phyloP scores from a whole-genome alignment of 495 filamentous ascomycete species.

The Hypoxylon subgilvum region DNA sequence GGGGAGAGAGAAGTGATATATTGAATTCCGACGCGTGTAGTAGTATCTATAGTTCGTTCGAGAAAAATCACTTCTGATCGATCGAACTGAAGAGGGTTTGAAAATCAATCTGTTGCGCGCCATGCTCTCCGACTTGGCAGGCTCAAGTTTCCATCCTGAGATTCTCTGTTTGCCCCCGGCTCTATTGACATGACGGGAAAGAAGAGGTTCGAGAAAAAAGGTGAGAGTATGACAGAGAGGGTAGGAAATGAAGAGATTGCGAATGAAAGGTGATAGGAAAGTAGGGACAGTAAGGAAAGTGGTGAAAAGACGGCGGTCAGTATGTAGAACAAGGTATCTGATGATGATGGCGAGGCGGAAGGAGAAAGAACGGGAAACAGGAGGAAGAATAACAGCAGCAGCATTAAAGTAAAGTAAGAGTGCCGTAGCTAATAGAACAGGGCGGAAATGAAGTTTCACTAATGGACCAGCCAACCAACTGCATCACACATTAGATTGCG shows the following conservation, averaged over 20 bases:
- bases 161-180: slow-evolving; percentile 24
- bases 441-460: slow-evolving; percentile 49
- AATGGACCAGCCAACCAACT: slow-evolving; percentile 61
- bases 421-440: slow-evolving; percentile 60
- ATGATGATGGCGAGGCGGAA: slow-evolving; percentile 21
- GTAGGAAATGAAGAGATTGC: slow-evolving; percentile 29
- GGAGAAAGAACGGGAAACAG: slow-evolving; percentile 20
- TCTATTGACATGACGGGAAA: slow-evolving; percentile 36
- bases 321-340: slow-evolving; percentile 54
- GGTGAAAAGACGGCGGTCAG: slow-evolving; percentile 30
- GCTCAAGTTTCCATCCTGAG: slow-evolving; percentile 34
- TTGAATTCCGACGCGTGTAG: slow-evolving; percentile 33
- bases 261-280: slow-evolving; percentile 5
- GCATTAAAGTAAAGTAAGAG: slow-evolving; percentile 53
- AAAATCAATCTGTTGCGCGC: slow-evolving; percentile 41
- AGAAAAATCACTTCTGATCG: slow-evolving; percentile 29
- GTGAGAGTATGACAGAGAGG: slow-evolving; percentile 6
- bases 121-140: slow-evolving; percentile 29
- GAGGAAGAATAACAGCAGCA: slow-evolving; percentile 35
- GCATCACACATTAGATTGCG: slow-evolving; percentile 61
- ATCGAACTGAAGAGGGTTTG: slow-evolving; percentile 20
- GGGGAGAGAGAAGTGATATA: slow-evolving; percentile 37
- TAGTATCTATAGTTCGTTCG: slow-evolving; percentile 41
- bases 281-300: slow-evolving; percentile 20
- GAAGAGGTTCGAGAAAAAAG: slow-evolving; percentile 6